Conservation (phyloP, 2,329 filamentous ascomycete genomes). For the Trichoderma brevicompactum region DNA sequence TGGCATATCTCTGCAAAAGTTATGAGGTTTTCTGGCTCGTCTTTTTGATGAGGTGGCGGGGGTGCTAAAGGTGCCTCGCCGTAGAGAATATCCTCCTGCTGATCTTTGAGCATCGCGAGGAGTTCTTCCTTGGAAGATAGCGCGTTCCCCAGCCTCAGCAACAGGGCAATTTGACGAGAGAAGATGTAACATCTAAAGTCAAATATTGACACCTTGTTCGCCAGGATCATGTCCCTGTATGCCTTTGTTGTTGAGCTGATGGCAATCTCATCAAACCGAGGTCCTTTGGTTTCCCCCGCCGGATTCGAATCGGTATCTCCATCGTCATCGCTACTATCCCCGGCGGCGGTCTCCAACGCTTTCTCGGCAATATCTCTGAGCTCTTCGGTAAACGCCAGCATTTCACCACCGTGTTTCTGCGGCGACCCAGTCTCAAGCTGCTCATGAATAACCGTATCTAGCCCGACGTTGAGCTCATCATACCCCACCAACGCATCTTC, state of each 20-base stretch:
- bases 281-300: conserved; percentile 40
- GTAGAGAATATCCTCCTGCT: conserved; percentile 62
- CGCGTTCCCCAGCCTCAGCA: conserved; percentile 81
- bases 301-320: conserved; percentile 54
- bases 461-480: conserved; percentile 85
- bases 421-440: conserved; percentile 63
- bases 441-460: conserved; percentile 81
- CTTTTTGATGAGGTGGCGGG: conserved; percentile 51
- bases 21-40: conserved; percentile 73
- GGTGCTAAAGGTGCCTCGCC: conserved; percentile 59
- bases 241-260: conserved; percentile 71
- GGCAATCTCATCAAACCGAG: conserved; percentile 58
- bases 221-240: conserved; percentile 89
- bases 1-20: conserved; percentile 87
- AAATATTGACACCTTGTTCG: conserved; percentile 93
- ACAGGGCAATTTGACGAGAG: conserved; percentile 79
- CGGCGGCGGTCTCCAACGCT: conserved; percentile 48
- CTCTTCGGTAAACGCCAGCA: conserved; percentile 75
- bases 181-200: conserved; percentile 96
- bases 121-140: conserved; percentile 66
- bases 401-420: conserved; percentile 70
- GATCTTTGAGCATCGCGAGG: conserved; percentile 63
- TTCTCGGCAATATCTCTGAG: conserved; percentile 64
- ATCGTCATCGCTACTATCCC: conserved; percentile 46
- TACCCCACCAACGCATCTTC: conserved; percentile 95